phyloP scores from a whole-genome alignment of 805 yeast genomes.

The Metschnikowia gelsemii region DNA sequence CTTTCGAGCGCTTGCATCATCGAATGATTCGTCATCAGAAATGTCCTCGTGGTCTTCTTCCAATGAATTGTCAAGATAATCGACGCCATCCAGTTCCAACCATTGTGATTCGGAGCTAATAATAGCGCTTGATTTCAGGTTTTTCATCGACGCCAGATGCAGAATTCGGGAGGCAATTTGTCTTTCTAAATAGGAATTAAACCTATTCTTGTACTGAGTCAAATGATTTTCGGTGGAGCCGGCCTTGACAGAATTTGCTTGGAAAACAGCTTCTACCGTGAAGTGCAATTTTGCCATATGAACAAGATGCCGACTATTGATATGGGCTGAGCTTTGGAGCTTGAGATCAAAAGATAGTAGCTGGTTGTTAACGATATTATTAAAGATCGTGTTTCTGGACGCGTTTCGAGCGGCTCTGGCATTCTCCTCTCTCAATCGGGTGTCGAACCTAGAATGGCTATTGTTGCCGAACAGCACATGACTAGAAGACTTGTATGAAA shows the following conservation, averaged over 20 bases:
- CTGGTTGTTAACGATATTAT: slow-evolving; percentile 30
- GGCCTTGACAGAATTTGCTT: slow-evolving; percentile 18
- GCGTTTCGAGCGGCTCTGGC: slow-evolving; percentile 22
- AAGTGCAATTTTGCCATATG: slow-evolving; percentile 36
- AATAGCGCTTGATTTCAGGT: not conserved
- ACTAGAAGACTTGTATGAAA: slow-evolving; percentile 32
- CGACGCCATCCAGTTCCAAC: slow-evolving; percentile 20
- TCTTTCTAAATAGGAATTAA: slow-evolving; percentile 26
- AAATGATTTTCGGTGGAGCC: slow-evolving; percentile 19
- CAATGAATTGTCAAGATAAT: slow-evolving; percentile 16
- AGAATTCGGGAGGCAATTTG: slow-evolving; percentile 27
- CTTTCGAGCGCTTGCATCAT: not conserved
- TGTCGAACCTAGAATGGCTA: slow-evolving; percentile 23
- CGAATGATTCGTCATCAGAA: slow-evolving; percentile 11
- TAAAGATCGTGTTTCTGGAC: slow-evolving; percentile 27
- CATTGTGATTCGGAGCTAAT: slow-evolving; percentile 6
- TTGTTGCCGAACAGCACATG: slow-evolving; percentile 29
- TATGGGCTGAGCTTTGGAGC: slow-evolving; percentile 17
- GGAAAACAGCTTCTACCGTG: slow-evolving; percentile 29
- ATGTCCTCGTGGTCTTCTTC: slow-evolving; percentile 14
- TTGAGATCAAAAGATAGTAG: slow-evolving; percentile 33
- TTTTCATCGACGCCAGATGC: slow-evolving; percentile 8
- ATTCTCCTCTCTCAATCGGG: slow-evolving; percentile 17
- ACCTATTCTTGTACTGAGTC: slow-evolving; percentile 24
- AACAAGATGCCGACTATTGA: slow-evolving; percentile 29